Evolutionary conservation across 2,329 filamentous ascomycete species (phyloP).

Genomic region (Rasamsonia emersonii): DNA sequence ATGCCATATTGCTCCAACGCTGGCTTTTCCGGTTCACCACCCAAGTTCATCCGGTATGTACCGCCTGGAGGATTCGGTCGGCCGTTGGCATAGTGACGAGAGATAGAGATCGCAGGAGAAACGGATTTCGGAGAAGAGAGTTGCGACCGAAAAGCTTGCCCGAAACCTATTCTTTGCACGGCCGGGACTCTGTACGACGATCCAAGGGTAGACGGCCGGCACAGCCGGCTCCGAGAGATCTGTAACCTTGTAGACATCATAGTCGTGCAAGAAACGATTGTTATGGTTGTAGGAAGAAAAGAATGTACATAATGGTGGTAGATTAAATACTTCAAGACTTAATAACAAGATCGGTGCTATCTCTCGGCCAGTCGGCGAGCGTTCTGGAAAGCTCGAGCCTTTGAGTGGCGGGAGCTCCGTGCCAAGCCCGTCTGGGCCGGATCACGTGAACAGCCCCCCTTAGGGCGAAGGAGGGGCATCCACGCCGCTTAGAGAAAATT

Average conservation of each 20-base stretch:
- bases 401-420: constrained; percentile 27
- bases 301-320: not conserved
- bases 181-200: constrained; percentile 13
- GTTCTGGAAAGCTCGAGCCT: constrained; percentile 31
- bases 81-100: constrained; percentile 47
- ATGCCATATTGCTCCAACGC: constrained; percentile 87
- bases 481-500: constrained; percentile 15
- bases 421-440: no score
- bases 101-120: constrained; percentile 9
- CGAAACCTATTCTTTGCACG: constrained; percentile 13
- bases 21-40: constrained; percentile 67
- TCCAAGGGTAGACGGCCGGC: constrained; percentile 17
- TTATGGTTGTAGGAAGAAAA: constrained; percentile 1
- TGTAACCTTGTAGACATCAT: constrained; percentile 27
- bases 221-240: constrained; percentile 20
- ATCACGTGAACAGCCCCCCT: constrained; percentile 21
- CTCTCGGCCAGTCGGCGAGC: constrained; percentile 12
- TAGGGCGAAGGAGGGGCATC: constrained; percentile 14
- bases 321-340: no score
- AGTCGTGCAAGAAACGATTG: not conserved
- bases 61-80: constrained; percentile 80
- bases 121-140: constrained; percentile 5
- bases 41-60: constrained; percentile 87
- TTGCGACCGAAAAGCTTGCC: constrained; percentile 12
- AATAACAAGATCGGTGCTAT: no score